Evolutionary conservation across 1,284 basidiomycete species (phyloP).

Genomic region (Leccinum pseudoinsigne): DNA sequence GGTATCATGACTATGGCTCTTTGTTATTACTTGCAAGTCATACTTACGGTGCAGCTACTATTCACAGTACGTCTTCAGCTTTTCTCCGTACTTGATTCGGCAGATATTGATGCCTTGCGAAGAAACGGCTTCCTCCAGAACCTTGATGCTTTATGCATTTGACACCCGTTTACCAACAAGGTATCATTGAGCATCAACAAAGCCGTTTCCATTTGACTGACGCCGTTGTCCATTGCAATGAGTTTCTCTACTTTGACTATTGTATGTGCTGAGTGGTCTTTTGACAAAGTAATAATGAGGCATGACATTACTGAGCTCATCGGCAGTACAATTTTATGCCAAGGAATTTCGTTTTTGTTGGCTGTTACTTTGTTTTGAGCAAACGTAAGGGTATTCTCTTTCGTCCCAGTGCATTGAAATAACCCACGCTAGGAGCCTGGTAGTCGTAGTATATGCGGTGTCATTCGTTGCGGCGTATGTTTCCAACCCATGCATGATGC

Average conservation of each 20-base stretch:
- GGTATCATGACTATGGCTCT: too few species aligned
- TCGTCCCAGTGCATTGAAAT: background rate
- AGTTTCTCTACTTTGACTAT: slow-evolving; percentile 57
- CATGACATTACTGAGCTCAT: background rate
- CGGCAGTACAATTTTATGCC: slow-evolving; percentile 52
- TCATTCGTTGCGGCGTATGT: slow-evolving; percentile 68
- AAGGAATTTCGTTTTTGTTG: slow-evolving; percentile 49
- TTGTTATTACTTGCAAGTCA: too few species aligned
- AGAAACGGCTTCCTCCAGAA: too few species aligned
- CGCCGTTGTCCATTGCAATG: slow-evolving; percentile 32
- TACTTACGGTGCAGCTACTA: too few species aligned
- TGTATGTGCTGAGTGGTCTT: slow-evolving; percentile 37
- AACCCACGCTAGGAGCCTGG: background rate
- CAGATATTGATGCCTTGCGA: too few species aligned
- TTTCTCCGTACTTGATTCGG: too few species aligned
- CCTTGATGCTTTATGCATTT: too few species aligned
- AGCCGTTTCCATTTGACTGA: too few species aligned
- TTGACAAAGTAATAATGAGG: background rate
- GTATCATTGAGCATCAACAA: too few species aligned
- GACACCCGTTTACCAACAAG: too few species aligned
- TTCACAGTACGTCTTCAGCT: too few species aligned
- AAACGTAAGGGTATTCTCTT: slow-evolving; percentile 47
- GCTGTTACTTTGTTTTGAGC: slow-evolving; percentile 60
- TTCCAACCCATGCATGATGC: background rate
- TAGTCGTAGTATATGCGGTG: slow-evolving; percentile 57